These are phyloP conservation scores for Chrysanthemum seticuspe DNA, from an alignment of 129 eudicot species.

Conservation along the genomic window DNA sequence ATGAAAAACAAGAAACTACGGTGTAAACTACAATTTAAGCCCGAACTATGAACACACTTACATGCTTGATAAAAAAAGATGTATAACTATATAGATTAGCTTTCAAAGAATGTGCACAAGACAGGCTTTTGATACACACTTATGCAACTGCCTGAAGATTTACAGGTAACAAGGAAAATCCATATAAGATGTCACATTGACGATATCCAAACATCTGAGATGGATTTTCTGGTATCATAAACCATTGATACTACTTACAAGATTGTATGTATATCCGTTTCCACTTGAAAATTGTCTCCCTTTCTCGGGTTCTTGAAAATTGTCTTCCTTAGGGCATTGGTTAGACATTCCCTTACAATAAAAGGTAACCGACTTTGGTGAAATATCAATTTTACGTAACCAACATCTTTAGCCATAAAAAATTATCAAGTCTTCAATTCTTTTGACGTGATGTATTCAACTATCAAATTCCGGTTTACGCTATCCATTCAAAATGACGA, in stretches of 20 bases:
- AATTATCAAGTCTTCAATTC: too few relatives aligned
- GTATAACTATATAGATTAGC: constrained; percentile 32
- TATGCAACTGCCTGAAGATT: not conserved
- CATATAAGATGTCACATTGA: constrained; percentile 36
- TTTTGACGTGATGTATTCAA: too few relatives aligned
- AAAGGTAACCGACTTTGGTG: too few relatives aligned
- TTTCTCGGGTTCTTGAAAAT: constrained; percentile 14
- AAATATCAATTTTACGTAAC: too few relatives aligned
- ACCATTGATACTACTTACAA: constrained; percentile 21
- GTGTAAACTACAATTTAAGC: not conserved
- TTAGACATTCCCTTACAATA: too few relatives aligned
- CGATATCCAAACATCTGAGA: constrained; percentile 26
- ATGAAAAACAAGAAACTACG: constrained; percentile 8
- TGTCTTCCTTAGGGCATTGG: too few relatives aligned
- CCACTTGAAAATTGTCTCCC: not conserved
- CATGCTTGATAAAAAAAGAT: too few relatives aligned
- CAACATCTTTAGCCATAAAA: too few relatives aligned
- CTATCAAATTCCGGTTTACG: too few relatives aligned
- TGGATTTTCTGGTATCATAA: constrained; percentile 29
- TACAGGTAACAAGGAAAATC: constrained; percentile 19
- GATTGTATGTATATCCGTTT: not conserved
- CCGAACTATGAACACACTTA: too few relatives aligned
- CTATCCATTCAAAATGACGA: too few relatives aligned
- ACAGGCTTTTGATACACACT: not conserved
- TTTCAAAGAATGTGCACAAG: constrained; percentile 21